These are phyloP conservation scores for Acacia concinna DNA, from an alignment of 331 rosid species.

Conservation along the genomic window DNA sequence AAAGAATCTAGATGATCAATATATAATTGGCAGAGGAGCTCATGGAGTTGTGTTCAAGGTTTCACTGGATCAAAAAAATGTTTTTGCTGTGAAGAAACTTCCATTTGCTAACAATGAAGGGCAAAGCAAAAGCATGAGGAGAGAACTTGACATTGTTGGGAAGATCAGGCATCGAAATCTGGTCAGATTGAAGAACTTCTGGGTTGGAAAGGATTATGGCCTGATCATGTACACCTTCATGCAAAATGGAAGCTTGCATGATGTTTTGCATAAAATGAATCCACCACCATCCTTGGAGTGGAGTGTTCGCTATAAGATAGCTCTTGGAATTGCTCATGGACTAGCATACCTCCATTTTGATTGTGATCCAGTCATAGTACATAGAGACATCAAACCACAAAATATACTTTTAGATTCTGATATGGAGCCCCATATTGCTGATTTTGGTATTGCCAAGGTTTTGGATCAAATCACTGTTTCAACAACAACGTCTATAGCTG, in stretches of 20 bases:
- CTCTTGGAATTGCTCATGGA: slow-evolving; percentile 59
- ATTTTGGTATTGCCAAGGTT: slow-evolving; percentile 63
- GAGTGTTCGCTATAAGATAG: slow-evolving; percentile 52
- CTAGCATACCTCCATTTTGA: slow-evolving; percentile 58
- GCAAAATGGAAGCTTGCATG: slow-evolving; percentile 67
- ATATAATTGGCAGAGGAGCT: background rate
- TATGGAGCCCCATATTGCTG: slow-evolving; percentile 57
- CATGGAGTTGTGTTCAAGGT: background rate
- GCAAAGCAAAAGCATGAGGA: slow-evolving; percentile 42
- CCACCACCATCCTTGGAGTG: slow-evolving; percentile 46
- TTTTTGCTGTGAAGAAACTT: slow-evolving; percentile 59
- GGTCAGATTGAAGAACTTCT: slow-evolving; percentile 49
- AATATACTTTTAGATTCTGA: slow-evolving; percentile 61
- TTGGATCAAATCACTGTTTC: slow-evolving; percentile 43
- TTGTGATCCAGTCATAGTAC: slow-evolving; percentile 52
- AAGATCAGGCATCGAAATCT: slow-evolving; percentile 57
- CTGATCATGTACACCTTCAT: slow-evolving; percentile 50
- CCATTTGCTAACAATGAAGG: slow-evolving; percentile 34
- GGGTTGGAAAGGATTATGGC: slow-evolving; percentile 48
- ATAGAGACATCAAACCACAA: slow-evolving; percentile 57
- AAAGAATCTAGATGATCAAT: background rate
- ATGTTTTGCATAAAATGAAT: slow-evolving; percentile 43
- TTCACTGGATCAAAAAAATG: slow-evolving; percentile 30
- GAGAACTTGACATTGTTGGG: slow-evolving; percentile 51
- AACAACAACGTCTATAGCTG: slow-evolving; percentile 18